phyloP scores from a whole-genome alignment of 2,329 filamentous ascomycete species.

The Microdochium nivale region DNA sequence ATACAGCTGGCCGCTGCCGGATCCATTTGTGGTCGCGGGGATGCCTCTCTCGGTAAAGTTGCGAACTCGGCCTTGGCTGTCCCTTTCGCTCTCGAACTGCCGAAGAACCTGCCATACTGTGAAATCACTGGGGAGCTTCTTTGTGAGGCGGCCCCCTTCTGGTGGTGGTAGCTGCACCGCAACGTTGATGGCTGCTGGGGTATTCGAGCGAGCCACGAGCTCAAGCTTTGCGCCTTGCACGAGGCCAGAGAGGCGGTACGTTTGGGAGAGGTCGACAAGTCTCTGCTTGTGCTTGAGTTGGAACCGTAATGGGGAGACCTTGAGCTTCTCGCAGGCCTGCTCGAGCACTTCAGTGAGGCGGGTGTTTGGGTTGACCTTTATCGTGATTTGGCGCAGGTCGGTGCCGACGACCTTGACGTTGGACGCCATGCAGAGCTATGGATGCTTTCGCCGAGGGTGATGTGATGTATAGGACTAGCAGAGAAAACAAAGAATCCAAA shows the following conservation, averaged over 20 bases:
- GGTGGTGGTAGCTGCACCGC: conserved; percentile 76
- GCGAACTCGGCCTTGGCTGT: conserved; percentile 49
- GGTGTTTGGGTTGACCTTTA: conserved; percentile 78
- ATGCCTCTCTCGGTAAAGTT: conserved; percentile 81
- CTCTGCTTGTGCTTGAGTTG: conserved; percentile 86
- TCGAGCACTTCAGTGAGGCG: conserved; percentile 78
- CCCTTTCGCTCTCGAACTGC: conserved; percentile 74
- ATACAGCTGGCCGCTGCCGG: conserved; percentile 65
- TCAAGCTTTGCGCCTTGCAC: conserved; percentile 83
- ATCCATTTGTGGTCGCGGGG: conserved; percentile 49
- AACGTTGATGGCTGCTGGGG: conserved; percentile 76
- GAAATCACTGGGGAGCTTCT: conserved; percentile 83
- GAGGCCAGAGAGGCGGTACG: conserved; percentile 76
- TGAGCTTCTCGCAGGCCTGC: conserved; percentile 80
- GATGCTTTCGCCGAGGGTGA: no score
- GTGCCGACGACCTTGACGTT: conserved; percentile 84
- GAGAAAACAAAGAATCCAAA: neutral
- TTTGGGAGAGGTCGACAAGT: conserved; percentile 73
- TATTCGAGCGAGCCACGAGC: conserved; percentile 78
- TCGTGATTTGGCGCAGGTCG: conserved; percentile 63
- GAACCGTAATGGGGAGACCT: conserved; percentile 63
- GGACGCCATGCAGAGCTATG: conserved; percentile 55
- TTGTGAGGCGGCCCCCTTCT: conserved; percentile 63
- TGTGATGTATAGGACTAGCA: conserved; percentile 1
- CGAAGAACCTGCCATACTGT: conserved; percentile 85